Base-by-base conservation (phyloP, 1,284 basidiomycete genomes). In the Cystobasidium pallidum region DNA sequence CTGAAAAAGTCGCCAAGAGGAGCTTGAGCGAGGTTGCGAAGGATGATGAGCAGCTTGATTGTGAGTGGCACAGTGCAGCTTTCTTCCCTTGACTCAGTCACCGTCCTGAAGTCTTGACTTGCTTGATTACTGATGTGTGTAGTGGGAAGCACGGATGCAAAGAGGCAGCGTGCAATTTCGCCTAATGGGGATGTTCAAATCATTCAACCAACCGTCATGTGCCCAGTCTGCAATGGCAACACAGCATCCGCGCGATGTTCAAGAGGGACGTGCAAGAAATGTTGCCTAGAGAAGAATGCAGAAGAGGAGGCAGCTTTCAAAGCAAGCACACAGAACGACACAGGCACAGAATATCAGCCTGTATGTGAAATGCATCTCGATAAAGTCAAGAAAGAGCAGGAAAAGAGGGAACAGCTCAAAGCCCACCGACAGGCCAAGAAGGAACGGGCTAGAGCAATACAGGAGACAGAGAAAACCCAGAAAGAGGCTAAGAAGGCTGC, bases 301-400 rank as follows among this genome's bases (percentile, higher is more conserved):
- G 43, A 24, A 34, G 67, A 70, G 34, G 41, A 45, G 26, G 32
- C 21, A 15, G 57, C 8, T n/a, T 34, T 57, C 32, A 57, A 34
- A 10, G 54, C 19, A n/a, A 57, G 19, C 19, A 32, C 7, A 57
- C 4, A 8, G 67, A 76, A 43, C 1, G 39, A 45, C 3, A 30
- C 1, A 24, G 58, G 76, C 77, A 15, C 65, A 59, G 45, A 58
- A 62, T 41, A 19, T 57, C 3, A 26, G 82, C 2, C 73, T 49
- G 80, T 79, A 8, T 84, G 84, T 72, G 82, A 82, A 54, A 78
- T 78, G 21, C 83, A 84, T 74, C 81, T 83, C 73, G 79, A 75
- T 41, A 79, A 78, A 66, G 78, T 80, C 70, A 75, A 78, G 47
- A 77, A 76, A 70, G 64, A 41, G 39, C 54, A 75, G 71, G 63